These are phyloP conservation scores for Viola pubescens DNA, from an alignment of 441 rosid genomes.

Conservation along the genomic window DNA sequence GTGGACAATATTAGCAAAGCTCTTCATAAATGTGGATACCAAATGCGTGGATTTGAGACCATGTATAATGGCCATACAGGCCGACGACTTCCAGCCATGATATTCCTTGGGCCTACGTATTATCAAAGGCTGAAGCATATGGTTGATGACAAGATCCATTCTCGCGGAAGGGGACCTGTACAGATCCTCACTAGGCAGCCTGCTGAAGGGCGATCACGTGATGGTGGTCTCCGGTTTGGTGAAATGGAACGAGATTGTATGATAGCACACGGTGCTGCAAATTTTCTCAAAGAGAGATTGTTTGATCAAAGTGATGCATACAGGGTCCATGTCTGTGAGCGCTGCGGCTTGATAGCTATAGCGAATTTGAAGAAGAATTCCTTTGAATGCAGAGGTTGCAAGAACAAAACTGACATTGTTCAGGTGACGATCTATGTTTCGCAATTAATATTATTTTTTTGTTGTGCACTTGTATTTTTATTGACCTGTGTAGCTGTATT, in stretches of 20 bases:
- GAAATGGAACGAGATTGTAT: slow-evolving; percentile 99
- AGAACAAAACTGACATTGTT: slow-evolving; percentile 84
- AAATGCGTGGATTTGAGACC: slow-evolving; percentile 96
- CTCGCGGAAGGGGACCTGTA: slow-evolving; percentile 96
- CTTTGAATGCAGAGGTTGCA: slow-evolving; percentile 95
- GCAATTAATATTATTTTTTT: background rate
- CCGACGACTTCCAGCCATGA: slow-evolving; percentile 77
- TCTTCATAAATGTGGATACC: slow-evolving; percentile 95
- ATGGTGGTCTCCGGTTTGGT: slow-evolving; percentile 96
- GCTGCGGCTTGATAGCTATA: slow-evolving; percentile 85
- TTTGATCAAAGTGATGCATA: slow-evolving; percentile 98
- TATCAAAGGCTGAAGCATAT: slow-evolving; percentile 95
- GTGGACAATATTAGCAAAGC: slow-evolving; percentile 98
- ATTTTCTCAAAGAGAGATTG: slow-evolving; percentile 85
- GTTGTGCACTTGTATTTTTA: background rate
- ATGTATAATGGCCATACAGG: slow-evolving; percentile 99
- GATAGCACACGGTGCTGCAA: slow-evolving; percentile 96
- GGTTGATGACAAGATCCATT: slow-evolving; percentile 98
- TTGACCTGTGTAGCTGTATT: background rate
- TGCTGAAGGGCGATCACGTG: slow-evolving; percentile 94
- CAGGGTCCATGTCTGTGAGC: slow-evolving; percentile 88
- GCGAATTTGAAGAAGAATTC: slow-evolving; percentile 89
- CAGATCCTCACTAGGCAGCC: slow-evolving; percentile 96
- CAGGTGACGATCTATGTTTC: slow-evolving; percentile 39
- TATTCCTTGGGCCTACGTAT: slow-evolving; percentile 96